Evolutionary conservation across 768 basidiomycete species (phyloP), one percentile per base, ranked within the genome.

Genomic region (Zangia roseola): DNA sequence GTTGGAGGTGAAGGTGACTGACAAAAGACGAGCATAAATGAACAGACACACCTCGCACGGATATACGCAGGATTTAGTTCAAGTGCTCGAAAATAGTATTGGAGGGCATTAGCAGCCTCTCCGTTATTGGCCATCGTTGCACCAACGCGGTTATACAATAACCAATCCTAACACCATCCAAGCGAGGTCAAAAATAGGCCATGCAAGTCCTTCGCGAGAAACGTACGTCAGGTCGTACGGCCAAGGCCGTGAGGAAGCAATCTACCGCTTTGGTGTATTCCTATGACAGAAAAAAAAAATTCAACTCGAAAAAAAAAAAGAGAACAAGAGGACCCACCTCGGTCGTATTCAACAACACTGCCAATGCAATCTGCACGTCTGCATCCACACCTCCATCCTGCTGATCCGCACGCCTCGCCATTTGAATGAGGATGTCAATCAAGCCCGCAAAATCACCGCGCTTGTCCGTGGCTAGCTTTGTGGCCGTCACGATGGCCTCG

Each of bases 111-210:
- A 30, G 79, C 81, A 12, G 92, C 78, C 45, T 73, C 74, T 20
- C 93, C 85, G 59, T 82, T 90, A 68, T 97, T 97, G 21, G 94
- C 94, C 72, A 94, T 83, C 6, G 92, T 94, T 14, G 94, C 94
- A 13, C 94, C 94, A 35, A 95, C 88, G 14, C 94, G 82, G 62
- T 97, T 97, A 69, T 90, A 95, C 49, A 97, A 69, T 33, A 91
- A 71, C 86, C 89, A 95, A 63, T 97, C 94, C 91, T 94, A 58
- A 48, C 16, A 19, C 24, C 12, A 23, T 26, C 31, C 36, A 9
- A 7, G 8, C 6, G 34, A 13, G 16, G 26, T 53, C 20, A 56
- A 49, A 30, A 45, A 47, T 12, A 21, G n/a, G 9, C 6, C 20
- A 8, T 14, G 40, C 17, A 10, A 6, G 16, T 24, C 31, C 25